A percentile compares a stretch with the other conserved stretches of the same genome.
These are phyloP conservation scores for Termitomyces sp. DNA, from an alignment of 768 basidiomycete species.

Conservation along the genomic window DNA sequence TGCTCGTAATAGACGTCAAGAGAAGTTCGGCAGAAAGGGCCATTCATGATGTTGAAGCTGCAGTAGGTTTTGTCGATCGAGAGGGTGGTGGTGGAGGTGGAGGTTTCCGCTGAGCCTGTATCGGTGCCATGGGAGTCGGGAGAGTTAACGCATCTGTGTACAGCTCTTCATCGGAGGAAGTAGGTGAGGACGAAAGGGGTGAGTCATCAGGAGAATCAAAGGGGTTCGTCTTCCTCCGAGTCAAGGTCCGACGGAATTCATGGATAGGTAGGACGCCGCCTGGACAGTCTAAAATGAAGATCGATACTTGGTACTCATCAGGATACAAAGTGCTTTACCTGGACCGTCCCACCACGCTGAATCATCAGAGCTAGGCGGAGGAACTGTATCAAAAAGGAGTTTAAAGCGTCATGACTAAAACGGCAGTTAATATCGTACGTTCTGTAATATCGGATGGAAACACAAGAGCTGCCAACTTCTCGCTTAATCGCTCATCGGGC, in stretches of 20 bases:
- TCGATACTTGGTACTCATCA: not conserved
- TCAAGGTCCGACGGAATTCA: conserved; percentile 29
- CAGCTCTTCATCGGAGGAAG: conserved; percentile 82
- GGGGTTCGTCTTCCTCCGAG: conserved; percentile 47
- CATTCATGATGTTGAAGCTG: not conserved
- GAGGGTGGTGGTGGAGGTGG: conserved; percentile 45
- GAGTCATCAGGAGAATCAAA: conserved; percentile 69
- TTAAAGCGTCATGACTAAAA: not conserved
- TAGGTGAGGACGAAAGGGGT: conserved; percentile 66
- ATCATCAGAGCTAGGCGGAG: conserved; percentile 80
- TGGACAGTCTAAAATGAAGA: conserved; percentile 42
- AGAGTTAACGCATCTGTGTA: conserved; percentile 70
- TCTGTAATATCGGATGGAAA: conserved; percentile 40
- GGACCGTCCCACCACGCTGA: conserved; percentile 74
- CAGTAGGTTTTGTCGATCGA: conserved; percentile 21
- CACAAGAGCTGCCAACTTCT: conserved; percentile 59
- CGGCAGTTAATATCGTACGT: conserved; percentile 27
- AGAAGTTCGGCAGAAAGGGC: not conserved
- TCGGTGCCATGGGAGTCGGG: conserved; percentile 65
- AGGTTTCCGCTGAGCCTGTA: conserved; percentile 35
- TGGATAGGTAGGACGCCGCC: conserved; percentile 46
- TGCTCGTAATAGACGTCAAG: not conserved
- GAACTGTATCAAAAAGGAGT: conserved; percentile 41
- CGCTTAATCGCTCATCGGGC: conserved; percentile 64
- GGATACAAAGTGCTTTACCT: conserved; percentile 35